These are phyloP conservation scores for Brassica cretica DNA, from an alignment of 345 rosid species.

Conservation along the genomic window DNA sequence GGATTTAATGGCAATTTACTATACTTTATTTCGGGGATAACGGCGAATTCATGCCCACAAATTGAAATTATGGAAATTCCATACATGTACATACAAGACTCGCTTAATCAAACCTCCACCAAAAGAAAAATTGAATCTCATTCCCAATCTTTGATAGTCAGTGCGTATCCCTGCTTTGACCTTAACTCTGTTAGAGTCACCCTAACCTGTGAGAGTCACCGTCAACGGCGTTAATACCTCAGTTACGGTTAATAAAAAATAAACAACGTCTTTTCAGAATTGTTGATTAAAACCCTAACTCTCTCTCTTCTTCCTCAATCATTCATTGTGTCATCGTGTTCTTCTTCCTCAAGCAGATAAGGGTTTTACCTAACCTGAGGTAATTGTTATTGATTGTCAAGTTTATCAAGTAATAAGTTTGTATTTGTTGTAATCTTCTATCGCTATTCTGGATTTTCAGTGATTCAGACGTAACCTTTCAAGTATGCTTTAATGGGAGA, in stretches of 20 bases:
- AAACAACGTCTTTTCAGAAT: neutral
- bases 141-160: no score
- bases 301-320: neutral
- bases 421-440: neutral
- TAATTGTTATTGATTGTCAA: neutral
- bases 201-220: neutral
- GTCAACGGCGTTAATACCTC: neutral
- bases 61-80: no score
- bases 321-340: neutral
- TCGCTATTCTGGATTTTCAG: neutral
- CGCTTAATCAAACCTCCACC: no score
- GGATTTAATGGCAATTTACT: no score
- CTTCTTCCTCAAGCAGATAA: neutral
- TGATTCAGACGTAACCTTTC: neutral
- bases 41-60: no score
- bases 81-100: no score
- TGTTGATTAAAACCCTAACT: neutral
- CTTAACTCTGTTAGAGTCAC: no score
- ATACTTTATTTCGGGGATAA: no score
- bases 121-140: no score
- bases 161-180: no score
- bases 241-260: neutral
- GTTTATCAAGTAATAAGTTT: neutral
- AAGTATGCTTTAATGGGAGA: neutral
- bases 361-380: neutral